phyloP scores from a whole-genome alignment of 2,329 filamentous ascomycete genomes.

The Sporothrix globosa region DNA sequence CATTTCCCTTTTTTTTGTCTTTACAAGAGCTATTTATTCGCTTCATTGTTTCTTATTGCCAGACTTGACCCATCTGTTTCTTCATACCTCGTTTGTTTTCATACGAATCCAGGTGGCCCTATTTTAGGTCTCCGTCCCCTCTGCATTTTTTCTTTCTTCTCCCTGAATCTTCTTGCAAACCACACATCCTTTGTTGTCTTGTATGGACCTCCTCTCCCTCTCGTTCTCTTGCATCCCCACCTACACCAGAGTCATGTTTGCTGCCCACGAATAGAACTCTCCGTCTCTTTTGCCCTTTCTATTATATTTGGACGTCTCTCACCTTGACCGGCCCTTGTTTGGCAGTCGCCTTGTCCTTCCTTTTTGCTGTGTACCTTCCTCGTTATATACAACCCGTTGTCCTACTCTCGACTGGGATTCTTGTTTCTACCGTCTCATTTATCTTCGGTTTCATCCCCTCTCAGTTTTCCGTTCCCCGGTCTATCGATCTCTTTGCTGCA shows the following conservation, averaged over 20 bases:
- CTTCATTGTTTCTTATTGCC: neutral
- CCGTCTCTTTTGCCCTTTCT: neutral
- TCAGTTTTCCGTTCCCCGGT: neutral
- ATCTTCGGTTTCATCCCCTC: neutral
- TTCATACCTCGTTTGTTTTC: neutral
- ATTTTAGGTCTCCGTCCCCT: constrained; percentile 12
- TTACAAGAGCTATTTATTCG: neutral
- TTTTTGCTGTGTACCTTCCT: neutral
- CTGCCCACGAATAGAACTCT: constrained; percentile 6
- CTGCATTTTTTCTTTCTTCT: constrained; percentile 24
- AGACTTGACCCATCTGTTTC: neutral
- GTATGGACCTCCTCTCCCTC: neutral
- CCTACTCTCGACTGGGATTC: neutral
- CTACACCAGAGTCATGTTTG: neutral
- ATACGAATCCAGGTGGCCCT: neutral
- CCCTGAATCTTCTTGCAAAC: neutral
- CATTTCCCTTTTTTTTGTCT: neutral
- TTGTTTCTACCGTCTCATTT: neutral
- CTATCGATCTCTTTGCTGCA: neutral
- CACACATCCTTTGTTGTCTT: neutral
- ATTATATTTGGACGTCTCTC: neutral
- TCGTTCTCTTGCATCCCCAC: neutral
- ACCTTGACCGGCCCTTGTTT: neutral
- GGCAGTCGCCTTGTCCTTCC: neutral
- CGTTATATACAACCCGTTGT: neutral